Evolutionary conservation across 2,329 filamentous ascomycete genomes (phyloP).

Genomic region (Hypoxylon sp.): DNA sequence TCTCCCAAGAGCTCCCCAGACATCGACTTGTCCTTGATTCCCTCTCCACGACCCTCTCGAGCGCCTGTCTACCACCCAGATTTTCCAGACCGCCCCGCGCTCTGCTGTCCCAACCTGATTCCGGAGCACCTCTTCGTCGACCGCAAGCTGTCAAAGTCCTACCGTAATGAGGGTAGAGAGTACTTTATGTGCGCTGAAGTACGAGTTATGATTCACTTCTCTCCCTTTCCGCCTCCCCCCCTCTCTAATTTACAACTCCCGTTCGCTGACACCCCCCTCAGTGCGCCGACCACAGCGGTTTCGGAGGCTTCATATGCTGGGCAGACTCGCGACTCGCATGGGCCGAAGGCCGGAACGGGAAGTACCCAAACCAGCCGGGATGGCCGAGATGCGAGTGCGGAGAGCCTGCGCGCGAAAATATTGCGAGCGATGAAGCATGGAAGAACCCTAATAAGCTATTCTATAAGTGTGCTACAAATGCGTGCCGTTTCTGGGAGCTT

Average conservation of each 20-base stretch:
- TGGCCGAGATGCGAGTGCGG: slow-evolving; percentile 38
- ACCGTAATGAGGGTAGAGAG: slow-evolving; percentile 20
- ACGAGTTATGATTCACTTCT: neutral
- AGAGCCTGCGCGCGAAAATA: slow-evolving; percentile 30
- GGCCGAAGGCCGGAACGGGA: slow-evolving; percentile 2
- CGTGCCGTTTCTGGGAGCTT: slow-evolving; percentile 16
- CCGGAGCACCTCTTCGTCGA: slow-evolving; percentile 17
- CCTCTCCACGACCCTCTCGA: slow-evolving; percentile 1
- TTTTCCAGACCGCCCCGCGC: slow-evolving; percentile 28
- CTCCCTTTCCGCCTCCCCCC: neutral
- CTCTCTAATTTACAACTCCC: neutral
- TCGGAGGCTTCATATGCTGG: slow-evolving; percentile 40
- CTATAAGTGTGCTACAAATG: slow-evolving; percentile 42
- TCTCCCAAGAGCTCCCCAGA: slow-evolving; percentile 27
- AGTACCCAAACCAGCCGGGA: neutral
- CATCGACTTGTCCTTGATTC: slow-evolving; percentile 3
- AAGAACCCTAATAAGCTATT: slow-evolving; percentile 10
- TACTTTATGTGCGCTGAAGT: slow-evolving; percentile 34
- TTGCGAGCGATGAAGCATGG: neutral
- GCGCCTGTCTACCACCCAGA: slow-evolving; percentile 26
- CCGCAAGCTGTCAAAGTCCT: neutral
- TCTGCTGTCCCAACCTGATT: slow-evolving; percentile 24
- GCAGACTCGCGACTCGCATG: slow-evolving; percentile 29
- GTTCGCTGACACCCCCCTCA: neutral
- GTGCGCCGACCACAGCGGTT: slow-evolving; percentile 6